Conservation (phyloP, 306 rosid species). For the Prunus fruticosa region DNA sequence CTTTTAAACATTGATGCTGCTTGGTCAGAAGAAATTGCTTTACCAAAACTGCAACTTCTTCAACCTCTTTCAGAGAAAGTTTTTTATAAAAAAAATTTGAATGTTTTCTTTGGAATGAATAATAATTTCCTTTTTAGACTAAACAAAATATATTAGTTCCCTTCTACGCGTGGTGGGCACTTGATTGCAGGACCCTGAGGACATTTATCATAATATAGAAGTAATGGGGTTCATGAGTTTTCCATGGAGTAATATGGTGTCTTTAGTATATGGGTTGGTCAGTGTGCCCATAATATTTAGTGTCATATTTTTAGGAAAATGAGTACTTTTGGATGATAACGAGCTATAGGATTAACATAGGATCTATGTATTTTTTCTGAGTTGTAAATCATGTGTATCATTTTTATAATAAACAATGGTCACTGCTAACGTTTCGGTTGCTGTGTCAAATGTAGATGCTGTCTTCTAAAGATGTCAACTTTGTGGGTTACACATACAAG, state of each 20-base stretch:
- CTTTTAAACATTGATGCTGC: background rate
- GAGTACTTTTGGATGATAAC: background rate
- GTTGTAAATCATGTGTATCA: background rate
- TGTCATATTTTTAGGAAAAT: background rate
- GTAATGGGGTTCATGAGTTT: no score
- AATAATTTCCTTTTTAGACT: background rate
- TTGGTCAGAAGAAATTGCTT: background rate
- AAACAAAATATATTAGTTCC: background rate
- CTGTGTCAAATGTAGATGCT: slow-evolving; percentile 72
- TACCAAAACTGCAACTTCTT: background rate
- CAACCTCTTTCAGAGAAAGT: background rate
- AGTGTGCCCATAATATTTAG: background rate
- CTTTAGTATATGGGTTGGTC: no score
- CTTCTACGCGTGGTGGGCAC: background rate
- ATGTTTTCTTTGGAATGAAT: background rate
- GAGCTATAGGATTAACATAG: background rate
- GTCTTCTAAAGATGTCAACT: slow-evolving; percentile 88
- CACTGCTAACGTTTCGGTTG: slow-evolving; percentile 29
- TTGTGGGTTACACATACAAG: slow-evolving; percentile 95
- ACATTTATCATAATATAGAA: no score
- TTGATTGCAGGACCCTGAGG: background rate
- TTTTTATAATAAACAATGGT: background rate
- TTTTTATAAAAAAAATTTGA: background rate
- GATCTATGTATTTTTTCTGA: background rate
- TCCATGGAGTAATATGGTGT: no score